Base-by-base conservation (phyloP, 495 filamentous ascomycete species). In the Aspergillus ellipticus region DNA sequence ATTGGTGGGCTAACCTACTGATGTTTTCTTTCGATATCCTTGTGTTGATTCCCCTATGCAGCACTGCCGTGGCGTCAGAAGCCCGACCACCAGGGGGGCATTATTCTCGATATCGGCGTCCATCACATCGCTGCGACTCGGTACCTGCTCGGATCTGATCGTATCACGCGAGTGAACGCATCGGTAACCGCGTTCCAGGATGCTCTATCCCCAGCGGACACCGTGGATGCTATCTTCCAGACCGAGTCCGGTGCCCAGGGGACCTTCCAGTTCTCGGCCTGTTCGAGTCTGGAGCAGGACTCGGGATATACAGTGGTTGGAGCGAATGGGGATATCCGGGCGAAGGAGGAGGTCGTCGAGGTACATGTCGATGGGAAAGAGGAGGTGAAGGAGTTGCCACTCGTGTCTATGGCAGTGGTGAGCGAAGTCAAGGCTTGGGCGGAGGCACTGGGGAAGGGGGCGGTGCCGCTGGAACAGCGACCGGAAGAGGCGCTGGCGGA, bases 31-130 rank as follows among this genome's bases (percentile, higher is more conserved):
- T 5, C 6, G 6, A 8, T 6, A 21, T 22, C 17, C 16, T 49
- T 2, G 22, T 17, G 6, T 10, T 10, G 2, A 24, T 24, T 13
- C 2, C n/a, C 5, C n/a, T 17, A 11, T 6, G 3, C 5, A 56
- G 53, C 55, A 13, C 57, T 66, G 2, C 41, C 58, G 24, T 90
- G 87, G 87, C 78, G 87, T 15, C 87, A 85, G 60, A 75, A 60
- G 19, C 87, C 85, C 3, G 66, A 77, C 26, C 76, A 88, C 60
- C 86, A 89, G 63, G 87, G 85, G 15, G 87, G 87, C 5, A 89
- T 86, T 57, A 56, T 89, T 10, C 72, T 90, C 1, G 87, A 89
- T 59, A 84, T 82, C 1, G 87, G 87, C 4, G 83, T 90, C 4
- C 87, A 89, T 61, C 82, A 74, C 49, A 73, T 80, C 11, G 87